Evolutionary conservation across 305 asterid genomes (phyloP).

Genomic region (Rubia occidens): DNA sequence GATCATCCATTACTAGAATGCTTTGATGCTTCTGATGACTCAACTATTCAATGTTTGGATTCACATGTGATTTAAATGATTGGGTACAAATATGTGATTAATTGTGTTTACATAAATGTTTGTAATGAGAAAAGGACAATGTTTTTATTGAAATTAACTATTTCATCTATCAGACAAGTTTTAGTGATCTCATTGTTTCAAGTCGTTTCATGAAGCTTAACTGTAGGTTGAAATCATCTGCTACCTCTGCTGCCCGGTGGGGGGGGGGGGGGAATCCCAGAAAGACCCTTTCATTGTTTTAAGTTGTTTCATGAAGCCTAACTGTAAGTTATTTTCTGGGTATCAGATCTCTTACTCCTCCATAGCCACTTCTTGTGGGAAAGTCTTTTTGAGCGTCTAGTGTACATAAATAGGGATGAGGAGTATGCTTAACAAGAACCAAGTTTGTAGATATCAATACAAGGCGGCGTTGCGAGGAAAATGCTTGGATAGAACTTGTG

Average conservation of each 20-base stretch:
- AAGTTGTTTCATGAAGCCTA: too few species aligned
- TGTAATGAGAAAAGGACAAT: background rate
- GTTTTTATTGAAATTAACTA: background rate
- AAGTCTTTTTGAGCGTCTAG: slow-evolving; percentile 4
- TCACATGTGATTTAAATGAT: background rate
- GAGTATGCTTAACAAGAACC: background rate
- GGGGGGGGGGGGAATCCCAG: background rate
- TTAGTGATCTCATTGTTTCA: too few species aligned
- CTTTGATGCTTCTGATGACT: slow-evolving; percentile 42
- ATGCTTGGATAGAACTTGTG: slow-evolving; percentile 19
- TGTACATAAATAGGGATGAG: too few species aligned
- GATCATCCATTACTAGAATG: slow-evolving; percentile 82
- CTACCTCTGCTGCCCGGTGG: too few species aligned
- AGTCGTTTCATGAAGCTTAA: too few species aligned
- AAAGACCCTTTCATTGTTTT: too few species aligned
- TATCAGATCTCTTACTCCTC: too few species aligned
- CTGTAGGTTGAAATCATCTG: too few species aligned
- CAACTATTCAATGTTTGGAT: slow-evolving; percentile 49
- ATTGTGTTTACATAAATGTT: background rate
- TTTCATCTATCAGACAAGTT: too few species aligned
- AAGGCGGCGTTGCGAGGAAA: slow-evolving; percentile 11
- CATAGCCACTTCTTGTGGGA: slow-evolving; percentile 22
- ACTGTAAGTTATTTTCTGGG: slow-evolving; percentile 10
- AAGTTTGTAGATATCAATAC: background rate
- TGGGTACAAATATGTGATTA: background rate